Base-by-base conservation (phyloP, 2,329 filamentous ascomycete species). In the Cercospora zeae-maydis region DNA sequence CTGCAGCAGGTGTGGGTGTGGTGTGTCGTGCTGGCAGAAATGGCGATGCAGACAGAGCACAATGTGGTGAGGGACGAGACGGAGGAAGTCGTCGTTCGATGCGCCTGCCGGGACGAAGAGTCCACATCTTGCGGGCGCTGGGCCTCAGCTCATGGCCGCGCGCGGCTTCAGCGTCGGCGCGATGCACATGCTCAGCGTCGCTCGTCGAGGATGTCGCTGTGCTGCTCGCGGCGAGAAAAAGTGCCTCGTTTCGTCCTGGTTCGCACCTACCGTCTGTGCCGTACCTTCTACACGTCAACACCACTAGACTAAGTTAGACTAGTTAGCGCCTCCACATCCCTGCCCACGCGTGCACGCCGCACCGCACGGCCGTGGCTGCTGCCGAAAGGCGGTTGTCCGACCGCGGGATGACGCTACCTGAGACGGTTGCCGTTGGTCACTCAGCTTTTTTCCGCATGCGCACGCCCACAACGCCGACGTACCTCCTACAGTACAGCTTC, bases 221-320 rank as follows among this genome's bases (percentile, higher is more conserved):
- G 36, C 45, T 49, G 47, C 24, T 27, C 30, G 21, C 14, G 7
- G n/a, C 24, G 47, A 21, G 47, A 33, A n/a, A 52, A 16, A 16
- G n/a, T 31, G 47, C 30, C 47, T 39, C 36, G 36, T 39, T 16
- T 39, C 36, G 36, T 16, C 3, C 36, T 16, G 36, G n/a, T n/a
- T 31, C 11, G 24, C 47, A 52, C 30, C 47, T 27, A 13, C 27
- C 42, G n/a, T n/a, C n/a, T n/a, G n/a, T n/a, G n/a, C n/a, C n/a
- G n/a, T n/a, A n/a, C n/a, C 47, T 52, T 31, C 47, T 14, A 52
- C 47, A 52, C 47, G 47, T 52, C 47, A 51, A 52, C 47, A 52
- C 47, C 27, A 21, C 24, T 52, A n/a, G n/a, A n/a, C n/a, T n/a
- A n/a, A n/a, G n/a, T n/a, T n/a, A n/a, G n/a, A n/a, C n/a, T n/a